Conservation (phyloP, 768 basidiomycete genomes). For the Chlorophyllum brunneum region DNA sequence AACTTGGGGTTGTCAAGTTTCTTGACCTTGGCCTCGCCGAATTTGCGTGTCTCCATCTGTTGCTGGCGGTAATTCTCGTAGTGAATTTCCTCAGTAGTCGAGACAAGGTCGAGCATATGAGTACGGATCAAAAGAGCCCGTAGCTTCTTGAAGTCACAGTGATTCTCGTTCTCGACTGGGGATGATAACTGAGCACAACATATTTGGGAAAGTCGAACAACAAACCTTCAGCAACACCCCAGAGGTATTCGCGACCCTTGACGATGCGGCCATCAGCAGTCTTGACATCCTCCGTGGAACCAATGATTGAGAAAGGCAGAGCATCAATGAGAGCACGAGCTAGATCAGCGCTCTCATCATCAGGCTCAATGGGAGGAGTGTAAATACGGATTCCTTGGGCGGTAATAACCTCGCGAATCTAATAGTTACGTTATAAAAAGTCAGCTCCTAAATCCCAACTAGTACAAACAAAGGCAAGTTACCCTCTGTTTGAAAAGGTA, state of each 20-base stretch:
- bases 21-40: constrained; percentile 97
- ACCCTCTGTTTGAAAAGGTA: constrained; percentile 91
- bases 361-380: constrained; percentile 85
- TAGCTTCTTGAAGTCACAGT: constrained; percentile 99
- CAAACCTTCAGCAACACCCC: constrained; percentile 99
- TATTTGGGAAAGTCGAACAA: constrained; percentile 7
- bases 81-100: constrained; percentile 91
- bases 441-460: constrained; percentile 14
- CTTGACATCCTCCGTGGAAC: constrained; percentile 90
- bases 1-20: constrained; percentile 99
- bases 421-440: constrained; percentile 12
- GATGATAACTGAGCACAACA: background rate
- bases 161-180: constrained; percentile 95
- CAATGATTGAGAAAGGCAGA: constrained; percentile 98
- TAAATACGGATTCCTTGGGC: constrained; percentile 96
- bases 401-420: constrained; percentile 86
- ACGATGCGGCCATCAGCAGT: constrained; percentile 89
- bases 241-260: constrained; percentile 97
- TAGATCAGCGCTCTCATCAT: constrained; percentile 85
- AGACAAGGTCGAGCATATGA: constrained; percentile 97
- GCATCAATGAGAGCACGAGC: constrained; percentile 84
- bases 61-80: constrained; percentile 98
- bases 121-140: constrained; percentile 94
- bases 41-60: constrained; percentile 99
- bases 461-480: constrained; percentile 26